Evolutionary conservation across 1,284 basidiomycete species (phyloP).

Genomic region (Puccinia triticina): DNA sequence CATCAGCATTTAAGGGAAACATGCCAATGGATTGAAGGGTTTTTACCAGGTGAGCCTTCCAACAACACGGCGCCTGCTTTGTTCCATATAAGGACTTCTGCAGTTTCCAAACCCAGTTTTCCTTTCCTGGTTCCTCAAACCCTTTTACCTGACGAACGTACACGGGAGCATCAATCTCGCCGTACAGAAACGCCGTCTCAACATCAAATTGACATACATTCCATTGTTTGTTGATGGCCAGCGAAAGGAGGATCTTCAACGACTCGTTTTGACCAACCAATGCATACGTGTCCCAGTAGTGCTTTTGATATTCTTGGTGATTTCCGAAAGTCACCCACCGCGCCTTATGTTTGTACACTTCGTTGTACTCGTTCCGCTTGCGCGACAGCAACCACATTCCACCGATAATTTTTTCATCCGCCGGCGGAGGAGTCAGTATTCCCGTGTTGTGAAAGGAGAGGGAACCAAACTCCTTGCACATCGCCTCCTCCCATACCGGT

Average conservation of each 20-base stretch:
- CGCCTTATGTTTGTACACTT: too few relatives aligned
- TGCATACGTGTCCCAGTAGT: too few relatives aligned
- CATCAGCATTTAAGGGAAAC: background rate
- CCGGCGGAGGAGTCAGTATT: background rate
- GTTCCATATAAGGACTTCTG: background rate
- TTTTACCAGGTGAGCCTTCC: background rate
- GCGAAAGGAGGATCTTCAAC: too few relatives aligned
- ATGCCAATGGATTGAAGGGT: background rate
- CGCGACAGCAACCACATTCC: constrained; percentile 32
- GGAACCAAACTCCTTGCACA: background rate
- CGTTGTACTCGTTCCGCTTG: background rate
- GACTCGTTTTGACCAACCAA: too few relatives aligned
- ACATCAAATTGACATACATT: too few relatives aligned
- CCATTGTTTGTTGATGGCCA: too few relatives aligned
- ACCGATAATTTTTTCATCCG: constrained; percentile 19
- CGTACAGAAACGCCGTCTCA: too few relatives aligned
- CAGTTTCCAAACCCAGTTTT: background rate
- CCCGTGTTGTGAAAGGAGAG: background rate
- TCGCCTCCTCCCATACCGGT: constrained; percentile 3
- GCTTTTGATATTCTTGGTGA: too few relatives aligned
- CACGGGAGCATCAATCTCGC: too few relatives aligned
- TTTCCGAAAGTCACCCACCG: too few relatives aligned
- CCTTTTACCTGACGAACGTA: too few relatives aligned
- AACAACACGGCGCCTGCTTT: background rate
- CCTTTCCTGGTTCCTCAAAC: too few relatives aligned